Evolutionary conservation across 1,139 yeast species (phyloP).

Genomic region (Schizosaccharomyces versatilis): DNA sequence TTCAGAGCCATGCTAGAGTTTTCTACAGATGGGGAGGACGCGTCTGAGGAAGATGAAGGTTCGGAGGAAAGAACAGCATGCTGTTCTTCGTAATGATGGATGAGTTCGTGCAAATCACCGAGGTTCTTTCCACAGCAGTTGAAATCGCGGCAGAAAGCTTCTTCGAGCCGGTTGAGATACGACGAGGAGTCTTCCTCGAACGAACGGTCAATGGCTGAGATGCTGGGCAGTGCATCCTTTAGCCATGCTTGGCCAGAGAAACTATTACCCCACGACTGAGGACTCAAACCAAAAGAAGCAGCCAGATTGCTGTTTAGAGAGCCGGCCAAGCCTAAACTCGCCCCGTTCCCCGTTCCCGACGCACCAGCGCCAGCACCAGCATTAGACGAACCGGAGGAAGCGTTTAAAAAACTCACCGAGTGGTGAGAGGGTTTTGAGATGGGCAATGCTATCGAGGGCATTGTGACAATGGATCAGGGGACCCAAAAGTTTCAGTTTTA

Average conservation of each 20-base stretch:
- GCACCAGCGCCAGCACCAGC: no score
- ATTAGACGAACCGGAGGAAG: no score
- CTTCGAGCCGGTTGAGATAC: neutral
- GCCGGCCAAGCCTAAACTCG: neutral
- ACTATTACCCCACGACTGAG: neutral
- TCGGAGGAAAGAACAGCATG: conserved; percentile 36
- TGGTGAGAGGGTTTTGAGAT: neutral
- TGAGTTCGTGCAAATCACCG: conserved; percentile 79
- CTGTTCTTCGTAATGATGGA: conserved; percentile 89
- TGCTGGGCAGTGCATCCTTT: neutral
- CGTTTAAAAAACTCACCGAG: neutral
- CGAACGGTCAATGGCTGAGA: neutral
- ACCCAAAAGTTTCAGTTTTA: neutral
- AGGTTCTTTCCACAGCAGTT: conserved; percentile 83
- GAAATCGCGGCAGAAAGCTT: conserved; percentile 74
- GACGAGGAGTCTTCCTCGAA: neutral
- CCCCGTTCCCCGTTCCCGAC: no score
- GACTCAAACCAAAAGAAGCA: neutral
- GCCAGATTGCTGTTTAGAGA: neutral
- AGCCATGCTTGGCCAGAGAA: conserved; percentile 1
- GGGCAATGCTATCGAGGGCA: neutral
- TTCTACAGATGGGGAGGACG: conserved; percentile 16
- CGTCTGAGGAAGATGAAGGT: conserved; percentile 22
- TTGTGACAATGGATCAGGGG: neutral
- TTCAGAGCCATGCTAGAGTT: neutral